These are phyloP conservation scores for Epithemia pelagica DNA, from an alignment of 108 stramenopile species.

Conservation along the genomic window DNA sequence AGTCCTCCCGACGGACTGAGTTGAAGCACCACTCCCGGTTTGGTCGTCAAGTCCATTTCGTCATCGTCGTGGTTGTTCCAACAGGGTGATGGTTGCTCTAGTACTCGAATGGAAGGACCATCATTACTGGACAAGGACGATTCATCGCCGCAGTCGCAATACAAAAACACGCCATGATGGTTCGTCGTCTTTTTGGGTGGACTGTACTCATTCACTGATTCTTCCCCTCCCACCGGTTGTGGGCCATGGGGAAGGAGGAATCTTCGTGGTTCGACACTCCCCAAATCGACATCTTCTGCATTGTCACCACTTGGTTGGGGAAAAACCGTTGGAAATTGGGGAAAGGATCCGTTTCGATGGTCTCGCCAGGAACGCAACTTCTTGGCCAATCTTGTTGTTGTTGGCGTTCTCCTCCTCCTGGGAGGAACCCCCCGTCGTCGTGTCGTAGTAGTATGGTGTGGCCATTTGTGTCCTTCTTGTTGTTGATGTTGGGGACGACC, in stretches of 20 bases:
- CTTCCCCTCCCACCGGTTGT: neutral
- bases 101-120: neutral
- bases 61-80: neutral
- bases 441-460: no score
- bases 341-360: neutral
- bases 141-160: neutral
- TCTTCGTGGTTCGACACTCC: neutral
- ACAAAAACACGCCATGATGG: no score
- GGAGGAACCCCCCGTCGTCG: no score
- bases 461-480: no score
- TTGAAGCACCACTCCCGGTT: neutral
- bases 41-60: neutral
- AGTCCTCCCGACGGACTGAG: constrained; percentile 3
- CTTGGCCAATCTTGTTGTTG: no score
- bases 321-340: neutral
- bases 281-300: neutral
- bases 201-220: neutral
- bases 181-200: neutral
- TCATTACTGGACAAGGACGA: neutral
- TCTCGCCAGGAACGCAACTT: neutral
- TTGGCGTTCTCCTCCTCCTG: no score
- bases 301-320: neutral
- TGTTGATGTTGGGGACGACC: neutral
- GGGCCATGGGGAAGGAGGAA: neutral
- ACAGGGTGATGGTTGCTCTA: no score